Evolutionary conservation across 2,329 filamentous ascomycete genomes (phyloP), one percentile per base, ranked within the genome.

Genomic region (Ambrosiella xylebori): DNA sequence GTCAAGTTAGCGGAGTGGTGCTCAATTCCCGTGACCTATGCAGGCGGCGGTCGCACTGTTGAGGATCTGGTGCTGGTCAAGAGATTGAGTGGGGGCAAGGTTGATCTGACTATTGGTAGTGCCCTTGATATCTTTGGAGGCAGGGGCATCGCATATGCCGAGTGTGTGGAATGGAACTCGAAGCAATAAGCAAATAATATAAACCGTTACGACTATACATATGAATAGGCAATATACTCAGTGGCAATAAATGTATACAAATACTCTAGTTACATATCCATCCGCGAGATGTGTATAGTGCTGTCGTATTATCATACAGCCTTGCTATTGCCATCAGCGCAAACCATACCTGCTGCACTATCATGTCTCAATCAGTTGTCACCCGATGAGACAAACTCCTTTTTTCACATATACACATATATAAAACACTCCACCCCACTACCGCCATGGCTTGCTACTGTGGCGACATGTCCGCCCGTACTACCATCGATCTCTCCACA

Each of bases 51-150:
- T 45, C 80, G 88, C 57, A 83, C 81, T 65, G 72, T 97, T 41
- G 78, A 83, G 52, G 93, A 98, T 66, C 72, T 98, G 36, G 86
- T 93, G 60, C 76, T 81, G 40, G 93, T 98, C 8, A 85, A 88
- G 71, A 71, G 71, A 47, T 73, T 95, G 63, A 96, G 91, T 69
- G 69, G 71, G 40, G 89, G 88, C 36, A 88, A 82, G 67, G 84
- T 97, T 19, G 90, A 98, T 67, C 74, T 98, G 64, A 98, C 93
- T 0, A 97, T 97, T 67, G 93, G 93, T 11, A 97, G 93, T 68
- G 93, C 93, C 1, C 71, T 98, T 65, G 93, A 98, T 71, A 89
- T 95, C 63, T 98, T 98, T 69, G 93, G 93, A 7, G 93, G 93
- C 1, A 81, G 75, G 15, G 86, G 88, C 1, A 88, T 96, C 57